Evolutionary conservation across 148 eudicot genomes (phyloP).

Genomic region (Silene uniflora): DNA sequence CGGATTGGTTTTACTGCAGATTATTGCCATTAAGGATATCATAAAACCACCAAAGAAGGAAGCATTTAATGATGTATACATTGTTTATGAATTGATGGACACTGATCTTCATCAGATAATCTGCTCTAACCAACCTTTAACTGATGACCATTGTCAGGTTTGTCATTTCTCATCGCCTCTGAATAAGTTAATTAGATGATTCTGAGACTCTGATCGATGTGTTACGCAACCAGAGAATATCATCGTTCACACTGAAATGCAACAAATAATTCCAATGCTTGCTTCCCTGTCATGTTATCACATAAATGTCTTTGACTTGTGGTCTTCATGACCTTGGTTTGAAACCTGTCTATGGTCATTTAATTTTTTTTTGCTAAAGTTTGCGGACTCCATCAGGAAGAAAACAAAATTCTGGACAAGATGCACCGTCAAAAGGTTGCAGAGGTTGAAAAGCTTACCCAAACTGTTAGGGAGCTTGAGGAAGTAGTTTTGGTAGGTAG

Average conservation of each 20-base stretch:
- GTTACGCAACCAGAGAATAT: too few relatives aligned
- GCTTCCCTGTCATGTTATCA: too few relatives aligned
- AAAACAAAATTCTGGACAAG: constrained; percentile 83
- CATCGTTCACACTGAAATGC: neutral
- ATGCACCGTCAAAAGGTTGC: constrained; percentile 92
- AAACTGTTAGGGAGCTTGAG: constrained; percentile 89
- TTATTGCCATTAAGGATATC: constrained; percentile 62
- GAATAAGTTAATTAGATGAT: too few relatives aligned
- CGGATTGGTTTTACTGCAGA: too few relatives aligned
- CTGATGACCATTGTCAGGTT: constrained; percentile 67
- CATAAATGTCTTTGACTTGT: too few relatives aligned
- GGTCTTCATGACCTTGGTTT: too few relatives aligned
- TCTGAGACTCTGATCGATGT: too few relatives aligned
- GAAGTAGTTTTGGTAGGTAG: constrained; percentile 98
- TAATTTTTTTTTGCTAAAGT: neutral
- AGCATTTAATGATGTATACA: constrained; percentile 44
- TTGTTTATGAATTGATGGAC: too few relatives aligned
- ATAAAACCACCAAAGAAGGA: constrained; percentile 60
- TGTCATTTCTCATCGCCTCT: neutral
- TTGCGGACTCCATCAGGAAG: constrained; percentile 60
- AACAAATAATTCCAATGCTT: neutral
- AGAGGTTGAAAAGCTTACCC: constrained; percentile 93
- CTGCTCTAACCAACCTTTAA: too few relatives aligned
- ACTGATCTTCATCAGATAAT: too few relatives aligned
- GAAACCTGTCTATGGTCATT: neutral